Conservation (phyloP, 352 stramenopile species). For the Thraustochytrium sp. region DNA sequence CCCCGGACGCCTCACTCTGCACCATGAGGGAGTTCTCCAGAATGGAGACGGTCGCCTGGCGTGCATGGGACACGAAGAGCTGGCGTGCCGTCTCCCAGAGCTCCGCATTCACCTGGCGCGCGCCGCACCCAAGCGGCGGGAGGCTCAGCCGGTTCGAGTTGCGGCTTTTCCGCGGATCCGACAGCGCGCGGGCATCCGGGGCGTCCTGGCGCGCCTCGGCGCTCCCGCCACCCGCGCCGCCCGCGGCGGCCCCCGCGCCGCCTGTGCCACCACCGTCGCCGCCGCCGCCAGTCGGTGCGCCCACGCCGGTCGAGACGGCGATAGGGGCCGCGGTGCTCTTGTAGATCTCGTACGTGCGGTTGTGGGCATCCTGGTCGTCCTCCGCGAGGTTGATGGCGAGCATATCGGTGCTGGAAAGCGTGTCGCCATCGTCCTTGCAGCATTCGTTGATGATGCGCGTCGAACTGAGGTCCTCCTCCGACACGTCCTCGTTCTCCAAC, state of each 20-base stretch:
- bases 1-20: background rate
- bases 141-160: conserved; percentile 12
- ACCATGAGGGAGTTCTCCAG: conserved; percentile 39
- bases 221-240: background rate
- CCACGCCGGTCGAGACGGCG: background rate
- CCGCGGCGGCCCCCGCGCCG: background rate
- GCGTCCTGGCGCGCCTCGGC: no score
- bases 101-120: conserved; percentile 26
- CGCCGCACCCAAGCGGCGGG: conserved; percentile 8
- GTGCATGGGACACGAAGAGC: conserved; percentile 23
- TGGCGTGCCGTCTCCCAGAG: conserved; percentile 34
- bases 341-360: conserved; percentile 37
- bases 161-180: background rate
- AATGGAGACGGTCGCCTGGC: conserved; percentile 27
- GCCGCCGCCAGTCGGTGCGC: background rate
- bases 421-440: conserved; percentile 15
- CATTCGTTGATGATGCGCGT: conserved; percentile 38
- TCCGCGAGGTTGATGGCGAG: conserved; percentile 39
- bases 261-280: background rate
- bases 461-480: background rate
- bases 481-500: conserved; percentile 13
- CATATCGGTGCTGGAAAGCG: background rate
- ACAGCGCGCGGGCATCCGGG: background rate
- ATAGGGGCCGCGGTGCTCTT: background rate
- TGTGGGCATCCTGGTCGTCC: conserved; percentile 39